Evolutionary conservation across 2,329 filamentous ascomycete species (phyloP), one percentile per base, ranked within the genome.

Genomic region (Trichoderma atrobrunneum): DNA sequence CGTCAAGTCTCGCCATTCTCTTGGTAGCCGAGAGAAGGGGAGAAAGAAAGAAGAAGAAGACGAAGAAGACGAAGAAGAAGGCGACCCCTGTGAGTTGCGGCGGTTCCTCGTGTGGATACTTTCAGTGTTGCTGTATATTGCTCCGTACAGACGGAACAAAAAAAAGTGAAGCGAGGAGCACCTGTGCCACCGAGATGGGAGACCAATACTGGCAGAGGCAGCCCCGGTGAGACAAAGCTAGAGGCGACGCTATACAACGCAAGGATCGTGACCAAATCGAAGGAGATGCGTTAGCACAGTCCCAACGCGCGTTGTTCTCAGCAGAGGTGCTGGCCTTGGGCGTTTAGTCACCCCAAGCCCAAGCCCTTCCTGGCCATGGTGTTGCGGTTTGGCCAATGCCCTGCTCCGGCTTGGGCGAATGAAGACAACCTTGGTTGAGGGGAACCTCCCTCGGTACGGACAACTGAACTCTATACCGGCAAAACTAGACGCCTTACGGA

Each of bases 231-330:
- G 66, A 62, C 28, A 36, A 21, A 30, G n/a, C 39, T 43, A 54
- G 28, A 62, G 39, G 66, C 66, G 57, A 36, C 66, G 66, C 66
- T 69, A 69, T 39, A 69, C 66, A 60, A 54, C 56, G 66, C 66
- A 69, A 62, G 66, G 66, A 69, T 69, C 66, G 66, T 69, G 57
- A 69, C 57, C 57, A 69, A 69, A 69, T 61, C 66, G 57, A 48
- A 69, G 39, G 56, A 69, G 66, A 54, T 69, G 66, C 66, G 66
- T 69, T 60, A 69, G 66, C 39, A 51, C 66, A 32, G 34, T 61
- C 34, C 57, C 66, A 69, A 54, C 66, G 66, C 66, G 66, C 66
- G 66, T 51, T 54, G 66, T 54, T 61, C 57, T 62, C 66, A 54
- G 36, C 21, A 51, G 57, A 69, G 21, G 66, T 36, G 66, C 66